Base-by-base conservation (phyloP, 257 asterid species). In the Datura wrightii region DNA sequence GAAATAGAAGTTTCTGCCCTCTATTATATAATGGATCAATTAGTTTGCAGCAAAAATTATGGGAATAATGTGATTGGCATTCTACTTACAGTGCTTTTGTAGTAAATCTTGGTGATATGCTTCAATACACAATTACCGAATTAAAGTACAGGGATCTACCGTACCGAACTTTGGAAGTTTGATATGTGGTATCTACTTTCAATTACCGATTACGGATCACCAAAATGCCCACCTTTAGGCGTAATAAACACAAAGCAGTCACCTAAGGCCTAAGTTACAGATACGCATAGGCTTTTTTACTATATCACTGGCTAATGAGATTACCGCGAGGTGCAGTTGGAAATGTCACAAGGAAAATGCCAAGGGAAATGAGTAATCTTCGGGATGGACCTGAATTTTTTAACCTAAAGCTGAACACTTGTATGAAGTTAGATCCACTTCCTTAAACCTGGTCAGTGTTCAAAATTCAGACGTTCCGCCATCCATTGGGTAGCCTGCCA, bases 91-190 rank as follows among this genome's bases (percentile, higher is more conserved):
- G 99, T 88, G 98, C 97, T 48, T 92, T 94, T 89, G 67, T 95
- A 79, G 98, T 95, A 34, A 97, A 97, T 90, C 91, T 97, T 50
- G 99, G 97, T 59, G 99, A 97, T 84, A 85, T 97, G 96, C 89
- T 97, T 82, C 31, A 24, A 24, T 24, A 24, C 31, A 24, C 31
- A 24, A 24, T 24, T 24, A 24, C 31, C 31, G 31, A 24, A 24
- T 24, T 24, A 24, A 24, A 24, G 31, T 24, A 24, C 31, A 24
- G 31, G 31, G 31, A 24, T 24, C 31, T 24, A 24, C 31, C 31
- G 31, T 24, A 24, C 31, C 31, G 31, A 24, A 24, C 31, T 24
- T 24, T 24, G 31, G 31, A 24, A 24, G 31, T 24, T 24, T 24
- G 31, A 24, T 24, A 24, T 24, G 31, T 24, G 31, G 31, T 24